Conservation (phyloP, 2,329 filamentous ascomycete genomes). For the Exophiala calicioides region DNA sequence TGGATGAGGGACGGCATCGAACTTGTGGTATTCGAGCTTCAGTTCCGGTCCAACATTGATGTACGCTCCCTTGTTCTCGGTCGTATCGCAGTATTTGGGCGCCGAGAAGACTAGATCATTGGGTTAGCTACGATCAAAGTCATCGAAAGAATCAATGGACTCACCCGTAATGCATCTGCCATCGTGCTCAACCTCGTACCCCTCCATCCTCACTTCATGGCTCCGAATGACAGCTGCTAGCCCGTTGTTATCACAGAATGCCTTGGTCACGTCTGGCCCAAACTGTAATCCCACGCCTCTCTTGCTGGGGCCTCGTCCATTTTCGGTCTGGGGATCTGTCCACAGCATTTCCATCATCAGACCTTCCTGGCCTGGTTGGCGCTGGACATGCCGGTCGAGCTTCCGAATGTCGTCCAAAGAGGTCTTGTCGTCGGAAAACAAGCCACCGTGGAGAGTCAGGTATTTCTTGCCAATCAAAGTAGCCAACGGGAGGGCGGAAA, state of each 20-base stretch:
- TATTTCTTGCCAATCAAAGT: conserved; percentile 71
- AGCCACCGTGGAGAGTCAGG: conserved; percentile 32
- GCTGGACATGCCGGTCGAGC: conserved; percentile 83
- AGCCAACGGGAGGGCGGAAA: conserved; percentile 88
- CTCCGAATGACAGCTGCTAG: conserved; percentile 93
- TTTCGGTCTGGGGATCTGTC: conserved; percentile 88
- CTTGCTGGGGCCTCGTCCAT: conserved; percentile 91
- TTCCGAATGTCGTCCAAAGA: conserved; percentile 93
- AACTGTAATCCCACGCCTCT: conserved; percentile 95
- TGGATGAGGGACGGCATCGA: conserved; percentile 94
- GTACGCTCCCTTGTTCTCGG: conserved; percentile 96
- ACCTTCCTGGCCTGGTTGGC: conserved; percentile 88
- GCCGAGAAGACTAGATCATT: conserved; percentile 82
- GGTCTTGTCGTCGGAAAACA: conserved; percentile 65
- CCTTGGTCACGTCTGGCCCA: conserved; percentile 91
- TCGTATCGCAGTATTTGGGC: conserved; percentile 95
- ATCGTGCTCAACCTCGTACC: conserved; percentile 97
- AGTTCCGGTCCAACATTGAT: conserved; percentile 94
- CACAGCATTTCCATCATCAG: conserved; percentile 99
- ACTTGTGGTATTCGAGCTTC: conserved; percentile 88
- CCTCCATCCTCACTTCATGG: conserved; percentile 97
- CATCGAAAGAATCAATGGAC: conserved; percentile 32
- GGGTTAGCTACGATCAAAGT: conserved; percentile 32
- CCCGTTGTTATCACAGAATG: conserved; percentile 94
- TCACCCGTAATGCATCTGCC: conserved; percentile 89